Evolutionary conservation across 306 rosid genomes (phyloP), one percentile per base, ranked within the genome.

Genomic region (Cucurbita maxima): DNA sequence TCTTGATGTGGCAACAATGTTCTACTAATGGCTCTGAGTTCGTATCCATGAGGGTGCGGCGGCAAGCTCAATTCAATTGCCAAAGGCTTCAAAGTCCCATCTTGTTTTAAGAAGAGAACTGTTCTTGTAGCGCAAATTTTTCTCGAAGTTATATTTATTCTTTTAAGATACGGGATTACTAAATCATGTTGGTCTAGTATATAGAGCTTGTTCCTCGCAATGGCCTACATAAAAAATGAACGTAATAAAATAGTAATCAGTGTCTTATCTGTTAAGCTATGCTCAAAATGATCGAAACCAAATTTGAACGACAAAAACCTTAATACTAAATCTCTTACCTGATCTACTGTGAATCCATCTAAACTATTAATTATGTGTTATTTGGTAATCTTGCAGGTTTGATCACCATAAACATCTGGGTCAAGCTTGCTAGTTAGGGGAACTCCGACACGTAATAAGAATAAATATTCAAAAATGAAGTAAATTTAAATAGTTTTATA

Each of bases 401-500:
- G 98, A 75, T 88, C 83, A 0, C 97, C 98, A 50, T 86, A 86
- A 51, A 61, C 57, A 20, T 80, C 54, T 37, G 50, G 76, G 34
- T 90, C 87, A 38, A 90, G 89, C 75, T 87, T 88, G 85, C 89
- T 88, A 51, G 77, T 22, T 6, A 94, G 97, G 96, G 97, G 55
- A 89, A 91, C 67, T 82, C 84, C 97, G 88, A 55, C 22, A 48
- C 5, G 1, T 12, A 48, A 47, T 10, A 47, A 5, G 15, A 11
- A 47, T 11, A 48, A 1, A 12, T 12, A 48, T 11, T 48, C 14
- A 12, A 47, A 48, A 48, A 48, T 15, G 4, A 48, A 30, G 34
- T 30, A 48, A 48, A 5, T 48, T 48, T 12, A 48, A 12, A 48
- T 3, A 48, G 14, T 11, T 16, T 11, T 48, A 41, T 48, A 48